These are phyloP conservation scores for Apiospora sp. DNA, from an alignment of 2,329 filamentous ascomycete genomes.

Conservation along the genomic window DNA sequence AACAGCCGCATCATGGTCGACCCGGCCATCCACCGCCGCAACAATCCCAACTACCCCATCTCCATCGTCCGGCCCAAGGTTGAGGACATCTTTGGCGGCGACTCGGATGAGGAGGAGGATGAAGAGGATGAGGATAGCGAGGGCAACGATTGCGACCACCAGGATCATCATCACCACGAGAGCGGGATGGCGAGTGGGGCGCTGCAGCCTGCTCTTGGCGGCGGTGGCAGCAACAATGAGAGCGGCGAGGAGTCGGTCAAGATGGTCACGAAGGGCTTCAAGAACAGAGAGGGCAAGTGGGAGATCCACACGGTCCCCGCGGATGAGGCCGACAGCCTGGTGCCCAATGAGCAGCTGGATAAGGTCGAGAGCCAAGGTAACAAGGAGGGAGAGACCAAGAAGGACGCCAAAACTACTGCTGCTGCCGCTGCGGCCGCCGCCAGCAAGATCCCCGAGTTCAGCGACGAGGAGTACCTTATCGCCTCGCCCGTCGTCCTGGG, in stretches of 20 bases:
- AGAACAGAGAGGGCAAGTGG: conserved; percentile 51
- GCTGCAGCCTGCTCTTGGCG: conserved; percentile 43
- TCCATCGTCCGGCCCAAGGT: conserved; percentile 78
- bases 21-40: conserved; percentile 79
- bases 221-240: conserved; percentile 28
- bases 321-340: conserved; percentile 44
- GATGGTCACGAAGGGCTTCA: conserved; percentile 61
- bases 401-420: conserved; percentile 34
- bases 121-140: conserved; percentile 47
- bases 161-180: background rate
- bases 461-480: conserved; percentile 83
- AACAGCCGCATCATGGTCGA: conserved; percentile 91
- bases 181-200: background rate
- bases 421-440: background rate
- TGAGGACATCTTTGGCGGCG: conserved; percentile 63
- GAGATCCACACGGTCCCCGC: conserved; percentile 46
- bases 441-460: conserved; percentile 62
- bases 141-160: background rate
- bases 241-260: conserved; percentile 39
- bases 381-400: conserved; percentile 32
- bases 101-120: conserved; percentile 53
- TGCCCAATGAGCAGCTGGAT: conserved; percentile 62
- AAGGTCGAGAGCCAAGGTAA: conserved; percentile 50
- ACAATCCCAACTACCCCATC: conserved; percentile 86
- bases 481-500: conserved; percentile 86